Evolutionary conservation across 495 filamentous ascomycete genomes (phyloP).

Genomic region (Talaromyces stipitatus): DNA sequence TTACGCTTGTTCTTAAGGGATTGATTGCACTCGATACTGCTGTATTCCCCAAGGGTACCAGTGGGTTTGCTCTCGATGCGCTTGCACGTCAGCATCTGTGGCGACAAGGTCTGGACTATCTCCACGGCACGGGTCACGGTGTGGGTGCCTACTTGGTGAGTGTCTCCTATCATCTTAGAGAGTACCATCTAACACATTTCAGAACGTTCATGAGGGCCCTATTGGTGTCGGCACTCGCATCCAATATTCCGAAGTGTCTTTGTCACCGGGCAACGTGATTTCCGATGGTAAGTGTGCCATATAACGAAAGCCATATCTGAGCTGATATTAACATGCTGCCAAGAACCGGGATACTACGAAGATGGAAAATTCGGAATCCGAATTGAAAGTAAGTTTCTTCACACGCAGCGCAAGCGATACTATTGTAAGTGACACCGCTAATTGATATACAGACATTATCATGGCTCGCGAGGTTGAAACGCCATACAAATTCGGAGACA

Average conservation of each 20-base stretch:
- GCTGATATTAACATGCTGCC: slow-evolving; percentile 8
- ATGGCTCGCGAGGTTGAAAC: slow-evolving; percentile 85
- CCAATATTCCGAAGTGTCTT: slow-evolving; percentile 84
- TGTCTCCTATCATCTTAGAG: neutral
- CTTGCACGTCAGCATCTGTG: slow-evolving; percentile 89
- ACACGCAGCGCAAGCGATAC: neutral
- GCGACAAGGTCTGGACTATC: slow-evolving; percentile 87
- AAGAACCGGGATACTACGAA: slow-evolving; percentile 96
- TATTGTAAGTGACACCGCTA: slow-evolving; percentile 7
- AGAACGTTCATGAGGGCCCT: slow-evolving; percentile 96
- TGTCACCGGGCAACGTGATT: slow-evolving; percentile 87
- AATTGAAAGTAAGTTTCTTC: slow-evolving; percentile 66
- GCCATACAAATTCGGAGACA: slow-evolving; percentile 81
- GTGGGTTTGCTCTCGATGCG: slow-evolving; percentile 82
- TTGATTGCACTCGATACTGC: slow-evolving; percentile 82
- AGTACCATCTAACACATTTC: slow-evolving; percentile 8
- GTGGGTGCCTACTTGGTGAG: slow-evolving; percentile 76
- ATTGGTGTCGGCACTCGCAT: slow-evolving; percentile 91
- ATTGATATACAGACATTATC: slow-evolving; percentile 51
- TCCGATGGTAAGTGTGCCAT: slow-evolving; percentile 52
- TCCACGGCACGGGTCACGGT: slow-evolving; percentile 95
- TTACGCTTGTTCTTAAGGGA: slow-evolving; percentile 95
- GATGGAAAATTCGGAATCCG: slow-evolving; percentile 97
- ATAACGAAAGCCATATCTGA: neutral
- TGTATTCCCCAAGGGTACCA: slow-evolving; percentile 92